Conservation (phyloP, 495 filamentous ascomycete genomes). For the Xylaria venustula region DNA sequence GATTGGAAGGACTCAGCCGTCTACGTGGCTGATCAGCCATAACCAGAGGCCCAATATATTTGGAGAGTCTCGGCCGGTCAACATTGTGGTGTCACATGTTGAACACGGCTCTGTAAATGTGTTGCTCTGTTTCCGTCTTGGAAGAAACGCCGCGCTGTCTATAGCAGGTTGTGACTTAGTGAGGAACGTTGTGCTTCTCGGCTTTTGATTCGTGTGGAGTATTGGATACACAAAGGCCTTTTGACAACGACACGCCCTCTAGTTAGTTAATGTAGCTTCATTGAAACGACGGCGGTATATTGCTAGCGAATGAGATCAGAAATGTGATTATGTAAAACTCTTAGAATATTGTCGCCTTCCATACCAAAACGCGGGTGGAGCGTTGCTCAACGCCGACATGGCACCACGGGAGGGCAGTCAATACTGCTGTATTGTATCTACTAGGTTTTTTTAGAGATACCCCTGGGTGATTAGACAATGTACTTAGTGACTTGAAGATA, state of each 20-base stretch:
- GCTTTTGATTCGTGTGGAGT: too few species aligned
- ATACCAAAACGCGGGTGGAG: background rate
- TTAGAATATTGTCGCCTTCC: background rate
- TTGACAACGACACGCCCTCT: background rate
- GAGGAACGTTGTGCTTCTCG: background rate
- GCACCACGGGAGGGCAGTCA: too few species aligned
- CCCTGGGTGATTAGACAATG: background rate
- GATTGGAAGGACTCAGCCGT: background rate
- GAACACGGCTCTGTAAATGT: background rate
- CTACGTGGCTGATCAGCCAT: background rate
- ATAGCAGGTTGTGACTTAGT: background rate
- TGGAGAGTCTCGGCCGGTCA: background rate
- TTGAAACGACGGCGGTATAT: too few species aligned
- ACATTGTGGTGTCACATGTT: background rate
- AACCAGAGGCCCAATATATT: background rate
- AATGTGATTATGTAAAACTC: background rate
- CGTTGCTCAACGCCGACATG: too few species aligned
- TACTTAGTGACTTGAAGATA: background rate
- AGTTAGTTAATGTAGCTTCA: too few species aligned
- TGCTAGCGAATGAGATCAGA: too few species aligned
- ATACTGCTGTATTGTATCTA: too few species aligned
- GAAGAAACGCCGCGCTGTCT: background rate
- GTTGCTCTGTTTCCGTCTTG: background rate
- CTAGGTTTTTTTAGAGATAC: too few species aligned
- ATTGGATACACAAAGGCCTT: background rate